Conservation (phyloP, 306 rosid genomes). For the Coriaria nepalensis region DNA sequence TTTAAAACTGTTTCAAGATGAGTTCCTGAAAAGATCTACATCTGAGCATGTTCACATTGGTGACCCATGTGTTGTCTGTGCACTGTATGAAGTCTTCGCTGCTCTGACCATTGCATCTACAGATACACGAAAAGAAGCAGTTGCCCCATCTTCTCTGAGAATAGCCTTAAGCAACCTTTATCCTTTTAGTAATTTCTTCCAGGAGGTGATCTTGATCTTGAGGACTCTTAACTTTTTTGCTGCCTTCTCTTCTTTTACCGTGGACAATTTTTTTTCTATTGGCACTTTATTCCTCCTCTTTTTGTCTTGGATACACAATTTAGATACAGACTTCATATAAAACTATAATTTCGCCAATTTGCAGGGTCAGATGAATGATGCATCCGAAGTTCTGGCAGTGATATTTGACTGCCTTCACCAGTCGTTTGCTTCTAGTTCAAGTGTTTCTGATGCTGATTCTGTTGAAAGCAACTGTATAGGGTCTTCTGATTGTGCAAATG, state of each 20-base stretch:
- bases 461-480: constrained; percentile 49
- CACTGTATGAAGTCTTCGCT: constrained; percentile 61
- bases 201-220: constrained; percentile 49
- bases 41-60: constrained; percentile 81
- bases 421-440: constrained; percentile 49
- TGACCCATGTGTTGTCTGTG: constrained; percentile 90
- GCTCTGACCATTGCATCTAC: constrained; percentile 57
- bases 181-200: constrained; percentile 82
- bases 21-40: constrained; percentile 61
- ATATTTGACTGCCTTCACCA: constrained; percentile 86
- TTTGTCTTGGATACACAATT: neutral
- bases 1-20: constrained; percentile 63
- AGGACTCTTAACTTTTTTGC: neutral
- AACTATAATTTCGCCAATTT: constrained; percentile 15
- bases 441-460: constrained; percentile 49
- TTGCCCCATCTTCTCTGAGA: constrained; percentile 85
- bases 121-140: constrained; percentile 59
- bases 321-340: neutral
- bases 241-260: too few species aligned
- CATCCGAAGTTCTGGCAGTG: constrained; percentile 87
- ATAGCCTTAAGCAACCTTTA: constrained; percentile 83
- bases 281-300: neutral
- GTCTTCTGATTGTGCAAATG: constrained; percentile 78
- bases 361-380: constrained; percentile 99
- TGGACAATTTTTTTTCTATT: too few species aligned